A percentile compares a stretch with the other conserved stretches of the same genome.
Evolutionary conservation across 768 basidiomycete species (phyloP).

Genomic region (Suillus cothurnatus): DNA sequence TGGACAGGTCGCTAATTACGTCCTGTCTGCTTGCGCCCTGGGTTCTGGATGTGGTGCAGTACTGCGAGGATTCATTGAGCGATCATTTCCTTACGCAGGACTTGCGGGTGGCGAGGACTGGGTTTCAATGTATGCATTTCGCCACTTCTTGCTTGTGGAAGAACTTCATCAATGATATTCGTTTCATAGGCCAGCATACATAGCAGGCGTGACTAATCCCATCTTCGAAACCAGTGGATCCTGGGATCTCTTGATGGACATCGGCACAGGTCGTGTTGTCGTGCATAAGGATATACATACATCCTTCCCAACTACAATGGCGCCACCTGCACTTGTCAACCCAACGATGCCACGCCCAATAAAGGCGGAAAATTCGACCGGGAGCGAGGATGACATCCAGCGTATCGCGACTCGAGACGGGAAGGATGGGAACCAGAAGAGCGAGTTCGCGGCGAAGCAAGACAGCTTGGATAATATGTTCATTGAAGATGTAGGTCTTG

Average conservation of each 20-base stretch:
- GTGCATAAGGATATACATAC: constrained; percentile 83
- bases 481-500: constrained; percentile 83
- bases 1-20: constrained; percentile 86
- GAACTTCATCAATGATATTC: not conserved
- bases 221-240: constrained; percentile 85
- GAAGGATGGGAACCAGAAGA: constrained; percentile 55
- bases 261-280: constrained; percentile 82
- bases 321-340: constrained; percentile 40
- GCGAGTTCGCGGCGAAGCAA: constrained; percentile 55
- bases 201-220: constrained; percentile 97
- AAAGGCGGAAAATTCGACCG: constrained; percentile 62
- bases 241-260: constrained; percentile 95
- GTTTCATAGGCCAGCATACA: constrained; percentile 75
- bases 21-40: constrained; percentile 91
- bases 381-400: constrained; percentile 73
- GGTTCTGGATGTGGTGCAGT: constrained; percentile 88
- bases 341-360: constrained; percentile 57
- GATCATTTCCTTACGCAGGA: constrained; percentile 95
- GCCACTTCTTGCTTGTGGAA: constrained; percentile 4
- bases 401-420: constrained; percentile 47
- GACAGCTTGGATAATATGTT: constrained; percentile 81
- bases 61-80: constrained; percentile 84
- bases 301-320: constrained; percentile 50
- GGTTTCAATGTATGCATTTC: constrained; percentile 73
- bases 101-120: constrained; percentile 87